Base-by-base conservation (phyloP, 345 rosid species). In the Geranium brycei region DNA sequence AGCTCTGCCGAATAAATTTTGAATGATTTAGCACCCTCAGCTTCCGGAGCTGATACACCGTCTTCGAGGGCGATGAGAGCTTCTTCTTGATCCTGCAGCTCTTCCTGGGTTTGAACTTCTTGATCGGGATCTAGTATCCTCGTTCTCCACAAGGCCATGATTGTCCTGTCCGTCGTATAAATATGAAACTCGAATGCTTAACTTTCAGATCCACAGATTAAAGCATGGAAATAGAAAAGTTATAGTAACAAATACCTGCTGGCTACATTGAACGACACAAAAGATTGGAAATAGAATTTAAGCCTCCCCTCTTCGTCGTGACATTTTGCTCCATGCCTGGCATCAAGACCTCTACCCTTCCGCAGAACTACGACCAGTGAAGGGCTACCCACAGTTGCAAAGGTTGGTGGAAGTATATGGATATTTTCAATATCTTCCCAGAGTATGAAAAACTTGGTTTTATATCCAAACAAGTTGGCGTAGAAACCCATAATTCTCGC, bases 401-500 rank as follows among this genome's bases (percentile, higher is more conserved):
- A 68, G 31, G 95, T 81, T 1, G 96, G 93, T 13, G 91, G 85
- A 70, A 82, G 88, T 62, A 70, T 79, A 62, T 80, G 90, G 69
- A 92, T 81, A 74, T 83, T 87, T 64, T 87, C 85, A 53, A 87
- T 84, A 69, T 89, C 95, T 73, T 89, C 96, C 95, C 95, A 89
- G 14, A 87, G 87, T 58, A 92, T 79, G 85, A 82, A 89, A 79
- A 87, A 81, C 68, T 82, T 85, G 60, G 87, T 83, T 74, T 92
- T 92, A 67, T 84, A 79, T 69, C 96, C 93, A 74, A 92, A 92
- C 19, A 92, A 67, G 79, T 92, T 87, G 59, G 96, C 80, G 73
- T 84, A 78, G 65, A 92, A 89, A 67, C 93, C 98, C 38, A 92
- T 78, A 70, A 86, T 89, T 78, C 98, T 84, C 31, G 98, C 85